Conservation (phyloP, 495 filamentous ascomycete genomes). For the Annulohypoxylon stygium region DNA sequence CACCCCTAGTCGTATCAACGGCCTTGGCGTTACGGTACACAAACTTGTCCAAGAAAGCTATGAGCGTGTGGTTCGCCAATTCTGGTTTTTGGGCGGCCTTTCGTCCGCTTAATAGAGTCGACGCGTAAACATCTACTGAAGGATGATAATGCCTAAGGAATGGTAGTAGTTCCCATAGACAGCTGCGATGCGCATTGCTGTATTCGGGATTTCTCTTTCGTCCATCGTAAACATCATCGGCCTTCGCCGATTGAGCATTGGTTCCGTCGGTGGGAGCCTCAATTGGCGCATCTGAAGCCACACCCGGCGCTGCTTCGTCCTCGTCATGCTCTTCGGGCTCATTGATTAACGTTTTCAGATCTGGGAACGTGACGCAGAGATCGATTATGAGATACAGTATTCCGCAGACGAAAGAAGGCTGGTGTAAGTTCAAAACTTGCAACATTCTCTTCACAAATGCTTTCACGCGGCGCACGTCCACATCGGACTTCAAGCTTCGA, state of each 20-base stretch:
- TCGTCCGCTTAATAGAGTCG: constrained; percentile 72
- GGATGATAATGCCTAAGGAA: constrained; percentile 90
- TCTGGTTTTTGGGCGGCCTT: constrained; percentile 88
- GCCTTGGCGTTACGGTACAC: constrained; percentile 92
- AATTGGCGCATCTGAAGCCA: constrained; percentile 40
- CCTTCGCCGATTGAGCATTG: constrained; percentile 29
- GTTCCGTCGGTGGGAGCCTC: constrained; percentile 14
- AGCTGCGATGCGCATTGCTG: constrained; percentile 88
- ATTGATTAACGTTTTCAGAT: constrained; percentile 77
- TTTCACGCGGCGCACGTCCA: constrained; percentile 88
- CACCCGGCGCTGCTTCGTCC: constrained; percentile 44
- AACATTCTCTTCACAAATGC: constrained; percentile 94
- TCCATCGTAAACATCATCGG: constrained; percentile 74
- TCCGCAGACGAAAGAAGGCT: constrained; percentile 91
- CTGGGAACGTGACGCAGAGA: constrained; percentile 79
- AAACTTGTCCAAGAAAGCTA: constrained; percentile 96
- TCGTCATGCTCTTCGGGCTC: constrained; percentile 75
- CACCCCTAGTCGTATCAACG: constrained; percentile 70
- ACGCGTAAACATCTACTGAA: constrained; percentile 90
- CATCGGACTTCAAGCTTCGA: constrained; percentile 85
- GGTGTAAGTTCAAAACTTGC: constrained; percentile 87
- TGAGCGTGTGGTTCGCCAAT: constrained; percentile 85
- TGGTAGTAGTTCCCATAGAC: constrained; percentile 92
- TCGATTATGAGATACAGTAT: constrained; percentile 88
- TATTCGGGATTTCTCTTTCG: constrained; percentile 91